Percentiles rank a stretch among this genome's conserved stretches.
These are phyloP conservation scores for Pleomassaria siparia DNA, from an alignment of 2,329 filamentous ascomycete species.

Conservation along the genomic window DNA sequence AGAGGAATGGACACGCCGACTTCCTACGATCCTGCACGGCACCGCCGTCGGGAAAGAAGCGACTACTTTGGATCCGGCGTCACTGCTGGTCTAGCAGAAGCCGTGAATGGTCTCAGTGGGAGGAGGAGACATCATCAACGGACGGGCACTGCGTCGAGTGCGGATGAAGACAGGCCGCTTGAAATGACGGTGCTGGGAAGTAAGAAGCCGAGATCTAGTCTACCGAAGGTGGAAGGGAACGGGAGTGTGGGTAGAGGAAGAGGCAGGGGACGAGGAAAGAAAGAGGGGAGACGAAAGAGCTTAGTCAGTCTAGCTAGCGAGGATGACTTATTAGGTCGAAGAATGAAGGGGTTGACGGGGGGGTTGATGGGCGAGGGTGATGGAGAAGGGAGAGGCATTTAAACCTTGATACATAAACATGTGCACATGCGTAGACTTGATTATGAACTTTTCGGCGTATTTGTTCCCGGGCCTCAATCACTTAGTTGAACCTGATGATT, in stretches of 20 bases:
- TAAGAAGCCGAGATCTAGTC: conserved; percentile 22
- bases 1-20: conserved; percentile 11
- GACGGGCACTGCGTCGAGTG: conserved; percentile 62
- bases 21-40: conserved; percentile 1
- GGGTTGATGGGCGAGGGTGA: conserved; percentile 35
- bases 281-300: conserved; percentile 40
- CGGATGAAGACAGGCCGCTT: conserved; percentile 77
- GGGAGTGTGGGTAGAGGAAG: not conserved
- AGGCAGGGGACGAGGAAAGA: conserved; percentile 18
- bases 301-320: conserved; percentile 50
- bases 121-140: conserved; percentile 51
- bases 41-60: conserved; percentile 65
- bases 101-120: conserved; percentile 55
- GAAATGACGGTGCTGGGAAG: conserved; percentile 65
- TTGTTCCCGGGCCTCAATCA: too few relatives aligned
- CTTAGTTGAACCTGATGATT: too few relatives aligned
- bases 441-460: too few relatives aligned
- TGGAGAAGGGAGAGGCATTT: not conserved
- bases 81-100: conserved; percentile 76
- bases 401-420: not conserved
- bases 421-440: too few relatives aligned
- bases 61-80: conserved; percentile 68
- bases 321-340: conserved; percentile 50
- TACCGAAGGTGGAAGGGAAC: conserved; percentile 9
- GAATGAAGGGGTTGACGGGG: conserved; percentile 52